phyloP scores from a whole-genome alignment of 768 basidiomycete genomes.

The Tulasnella calospora region DNA sequence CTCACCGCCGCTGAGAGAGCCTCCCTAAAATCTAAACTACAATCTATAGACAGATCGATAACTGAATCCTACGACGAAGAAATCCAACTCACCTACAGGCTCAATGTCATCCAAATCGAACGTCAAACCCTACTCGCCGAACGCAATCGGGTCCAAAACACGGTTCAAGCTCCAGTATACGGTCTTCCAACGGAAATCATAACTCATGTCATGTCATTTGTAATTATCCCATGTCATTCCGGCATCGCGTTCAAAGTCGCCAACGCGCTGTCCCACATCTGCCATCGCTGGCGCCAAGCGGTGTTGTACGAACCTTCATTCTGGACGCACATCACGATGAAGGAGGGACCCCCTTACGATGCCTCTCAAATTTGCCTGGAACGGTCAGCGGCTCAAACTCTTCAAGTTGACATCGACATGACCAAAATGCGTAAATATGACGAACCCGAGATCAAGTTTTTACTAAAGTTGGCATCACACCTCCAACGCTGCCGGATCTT shows the following conservation, averaged over 20 bases:
- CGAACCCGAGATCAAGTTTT: conserved; percentile 11
- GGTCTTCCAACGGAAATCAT: conserved; percentile 18
- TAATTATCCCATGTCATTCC: background rate
- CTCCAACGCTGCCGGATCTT: conserved; percentile 20
- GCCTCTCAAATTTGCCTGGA: conserved; percentile 10
- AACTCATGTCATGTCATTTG: conserved; percentile 1
- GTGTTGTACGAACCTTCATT: conserved; percentile 9
- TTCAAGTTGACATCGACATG: conserved; percentile 22
- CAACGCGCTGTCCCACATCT: conserved; percentile 14
- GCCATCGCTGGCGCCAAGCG: conserved; percentile 18
- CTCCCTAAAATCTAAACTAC: background rate
- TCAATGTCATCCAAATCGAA: background rate
- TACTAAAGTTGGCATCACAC: background rate
- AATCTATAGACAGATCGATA: background rate
- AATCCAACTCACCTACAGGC: conserved; percentile 2
- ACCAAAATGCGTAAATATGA: background rate
- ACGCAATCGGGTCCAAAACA: conserved; percentile 15
- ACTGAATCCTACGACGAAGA: conserved; percentile 8
- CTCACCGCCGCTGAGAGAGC: conserved; percentile 17
- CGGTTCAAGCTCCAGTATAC: background rate
- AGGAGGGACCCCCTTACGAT: conserved; percentile 15
- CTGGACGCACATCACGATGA: conserved; percentile 25
- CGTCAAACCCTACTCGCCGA: conserved; percentile 1
- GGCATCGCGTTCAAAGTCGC: background rate
- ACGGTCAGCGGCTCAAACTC: conserved; percentile 1